phyloP scores from a whole-genome alignment of 2,329 filamentous ascomycete genomes.

The Diaporthe vaccinii region DNA sequence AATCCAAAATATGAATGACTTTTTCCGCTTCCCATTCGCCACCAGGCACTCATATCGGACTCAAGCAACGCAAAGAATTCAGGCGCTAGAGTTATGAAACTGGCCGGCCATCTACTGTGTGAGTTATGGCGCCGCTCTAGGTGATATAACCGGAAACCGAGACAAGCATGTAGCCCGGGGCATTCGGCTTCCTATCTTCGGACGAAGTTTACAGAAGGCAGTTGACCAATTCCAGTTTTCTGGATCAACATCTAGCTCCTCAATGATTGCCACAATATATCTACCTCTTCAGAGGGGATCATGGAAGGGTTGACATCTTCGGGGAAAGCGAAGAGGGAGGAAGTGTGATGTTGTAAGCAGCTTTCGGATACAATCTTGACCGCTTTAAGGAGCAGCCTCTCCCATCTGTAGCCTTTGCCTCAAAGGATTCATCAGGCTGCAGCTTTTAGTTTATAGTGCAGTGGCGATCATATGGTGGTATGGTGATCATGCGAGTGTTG shows the following conservation, averaged over 20 bases:
- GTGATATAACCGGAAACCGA: neutral
- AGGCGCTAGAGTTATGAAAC: neutral
- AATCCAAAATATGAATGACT: neutral
- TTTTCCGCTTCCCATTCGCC: neutral
- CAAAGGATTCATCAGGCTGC: neutral
- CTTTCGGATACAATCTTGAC: neutral
- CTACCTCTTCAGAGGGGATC: constrained; percentile 66
- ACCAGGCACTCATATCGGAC: neutral
- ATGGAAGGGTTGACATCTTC: constrained; percentile 64
- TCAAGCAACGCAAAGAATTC: neutral
- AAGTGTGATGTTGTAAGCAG: constrained; percentile 54
- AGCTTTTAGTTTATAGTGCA: neutral
- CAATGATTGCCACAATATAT: constrained; percentile 68
- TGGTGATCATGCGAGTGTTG: no score
- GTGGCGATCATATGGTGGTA: no score
- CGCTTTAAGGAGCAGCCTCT: no score
- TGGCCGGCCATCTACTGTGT: neutral
- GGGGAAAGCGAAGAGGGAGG: constrained; percentile 70
- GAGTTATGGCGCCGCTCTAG: neutral
- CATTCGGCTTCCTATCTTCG: constrained; percentile 43
- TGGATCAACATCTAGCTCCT: constrained; percentile 66
- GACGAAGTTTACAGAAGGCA: constrained; percentile 41
- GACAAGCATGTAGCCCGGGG: constrained; percentile 33
- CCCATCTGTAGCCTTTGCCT: no score
- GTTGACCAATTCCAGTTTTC: constrained; percentile 64